These are phyloP conservation scores for Aspergillus sp. DNA, from an alignment of 2,329 filamentous ascomycete species.

Conservation along the genomic window DNA sequence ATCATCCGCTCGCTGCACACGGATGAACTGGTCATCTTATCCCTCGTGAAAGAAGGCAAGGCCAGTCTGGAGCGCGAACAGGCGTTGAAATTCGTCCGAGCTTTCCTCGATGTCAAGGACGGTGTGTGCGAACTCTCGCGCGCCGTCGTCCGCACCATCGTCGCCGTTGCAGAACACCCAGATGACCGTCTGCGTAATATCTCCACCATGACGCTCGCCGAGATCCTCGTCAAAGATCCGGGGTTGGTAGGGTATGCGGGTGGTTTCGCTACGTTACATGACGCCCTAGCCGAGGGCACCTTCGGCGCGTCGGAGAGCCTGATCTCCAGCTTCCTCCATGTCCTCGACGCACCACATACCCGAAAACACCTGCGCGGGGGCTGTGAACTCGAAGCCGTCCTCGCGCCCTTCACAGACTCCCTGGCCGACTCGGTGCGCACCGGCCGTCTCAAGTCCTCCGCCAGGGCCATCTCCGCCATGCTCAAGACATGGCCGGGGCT, in stretches of 20 bases:
- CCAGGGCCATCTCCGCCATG: conserved; percentile 83
- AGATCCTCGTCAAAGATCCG: conserved; percentile 82
- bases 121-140: conserved; percentile 81
- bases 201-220: conserved; percentile 83
- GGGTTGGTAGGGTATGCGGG: conserved; percentile 72
- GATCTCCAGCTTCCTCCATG: conserved; percentile 76
- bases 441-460: conserved; percentile 71
- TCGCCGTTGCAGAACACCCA: conserved; percentile 77
- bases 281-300: conserved; percentile 79
- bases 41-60: conserved; percentile 89
- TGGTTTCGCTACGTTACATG: conserved; percentile 78
- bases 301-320: conserved; percentile 91
- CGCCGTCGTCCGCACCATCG: conserved; percentile 78
- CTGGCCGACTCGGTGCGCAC: conserved; percentile 48
- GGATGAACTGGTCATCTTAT: conserved; percentile 84
- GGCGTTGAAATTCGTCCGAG: conserved; percentile 88
- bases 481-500: conserved; percentile 91
- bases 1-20: conserved; percentile 83
- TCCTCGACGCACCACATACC: conserved; percentile 74
- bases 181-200: conserved; percentile 84
- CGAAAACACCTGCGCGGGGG: conserved; percentile 78
- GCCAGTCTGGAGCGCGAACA: conserved; percentile 96
- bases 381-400: conserved; percentile 79
- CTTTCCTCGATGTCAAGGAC: conserved; percentile 91
- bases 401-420: conserved; percentile 88